Conservation (phyloP, 495 filamentous ascomycete genomes). For the Lophiotrema nucula region DNA sequence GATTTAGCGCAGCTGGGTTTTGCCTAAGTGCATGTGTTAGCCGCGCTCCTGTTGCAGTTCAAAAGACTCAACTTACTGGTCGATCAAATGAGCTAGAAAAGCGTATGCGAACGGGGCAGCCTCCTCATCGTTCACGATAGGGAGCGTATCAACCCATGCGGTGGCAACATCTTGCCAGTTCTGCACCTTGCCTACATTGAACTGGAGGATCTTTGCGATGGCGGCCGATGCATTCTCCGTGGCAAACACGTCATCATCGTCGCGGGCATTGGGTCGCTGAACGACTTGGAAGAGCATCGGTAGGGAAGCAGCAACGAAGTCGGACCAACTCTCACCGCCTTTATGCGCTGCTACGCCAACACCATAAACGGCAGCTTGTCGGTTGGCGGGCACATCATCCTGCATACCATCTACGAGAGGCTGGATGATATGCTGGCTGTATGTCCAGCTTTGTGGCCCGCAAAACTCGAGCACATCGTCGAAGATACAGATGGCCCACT, state of each 20-base stretch:
- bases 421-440: constrained; percentile 78
- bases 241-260: constrained; percentile 93
- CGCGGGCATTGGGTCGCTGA: constrained; percentile 72
- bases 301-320: constrained; percentile 76
- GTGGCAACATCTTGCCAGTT: constrained; percentile 69
- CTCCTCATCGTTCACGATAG: constrained; percentile 93
- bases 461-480: constrained; percentile 99
- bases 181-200: constrained; percentile 70
- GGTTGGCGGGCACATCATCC: constrained; percentile 84
- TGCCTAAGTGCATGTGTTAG: too few relatives aligned
- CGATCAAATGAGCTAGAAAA: constrained; percentile 86
- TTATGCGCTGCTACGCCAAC: constrained; percentile 94
- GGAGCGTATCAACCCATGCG: constrained; percentile 86
- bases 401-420: constrained; percentile 80
- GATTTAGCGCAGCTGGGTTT: constrained; percentile 74
- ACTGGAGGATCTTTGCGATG: constrained; percentile 94
- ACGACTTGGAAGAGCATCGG: constrained; percentile 81
- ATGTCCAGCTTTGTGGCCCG: constrained; percentile 76
- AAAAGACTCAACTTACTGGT: constrained; percentile 77
- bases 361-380: constrained; percentile 95
- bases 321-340: constrained; percentile 78
- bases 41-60: too few relatives aligned
- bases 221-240: constrained; percentile 97
- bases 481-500: constrained; percentile 98
- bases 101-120: constrained; percentile 95